Base-by-base conservation (phyloP, 2,329 filamentous ascomycete genomes). In the Ambrosiella cleistominuta region DNA sequence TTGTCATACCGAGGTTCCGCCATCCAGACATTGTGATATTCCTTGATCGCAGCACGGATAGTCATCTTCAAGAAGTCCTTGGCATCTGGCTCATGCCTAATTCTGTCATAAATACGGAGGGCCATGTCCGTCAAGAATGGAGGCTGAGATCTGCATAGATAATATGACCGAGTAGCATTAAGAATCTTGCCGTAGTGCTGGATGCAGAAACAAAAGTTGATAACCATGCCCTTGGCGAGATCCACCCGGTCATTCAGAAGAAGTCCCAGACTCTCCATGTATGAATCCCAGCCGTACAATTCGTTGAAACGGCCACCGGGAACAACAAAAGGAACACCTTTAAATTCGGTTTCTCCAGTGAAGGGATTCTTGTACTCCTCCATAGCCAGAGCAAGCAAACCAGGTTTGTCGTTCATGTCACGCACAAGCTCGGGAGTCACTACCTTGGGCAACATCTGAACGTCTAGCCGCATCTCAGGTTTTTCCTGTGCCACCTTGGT, bases 101-200 rank as follows among this genome's bases (percentile, higher is more conserved):
- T 97, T 66, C 85, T 86, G 65, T 96, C 89, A 68, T 93, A 97
- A 47, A 95, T 88, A 58, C 89, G 85, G 54, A 97, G 75, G 9
- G 91, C 86, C 89, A 98, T 96, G 70, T 98, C 93, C 1, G 93
- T 98, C 59, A 98, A 74, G 72, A 98, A 97, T 0, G 93, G 93
- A 1, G 93, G 93, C 70, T 98, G 93, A 1, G 93, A 96, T 60
- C 93, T 85, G 63, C 82, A 85, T 13, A 98, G 81, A 67, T 98
- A 98, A 75, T 98, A 98, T 1, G 90, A 90, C 40, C 93, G 81
- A 59, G 93, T 98, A 56, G 93, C 93, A 70, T 98, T 98, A 63
- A 97, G 80, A 61, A 98, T 95, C 74, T 97, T 98, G 66, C 90
- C 91, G 68, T 98, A 98, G 70, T 98, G 91, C 68, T 90, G 84